These are phyloP conservation scores for Sclerotiophoma versabilis DNA, from an alignment of 2,329 filamentous ascomycete genomes.

Conservation along the genomic window DNA sequence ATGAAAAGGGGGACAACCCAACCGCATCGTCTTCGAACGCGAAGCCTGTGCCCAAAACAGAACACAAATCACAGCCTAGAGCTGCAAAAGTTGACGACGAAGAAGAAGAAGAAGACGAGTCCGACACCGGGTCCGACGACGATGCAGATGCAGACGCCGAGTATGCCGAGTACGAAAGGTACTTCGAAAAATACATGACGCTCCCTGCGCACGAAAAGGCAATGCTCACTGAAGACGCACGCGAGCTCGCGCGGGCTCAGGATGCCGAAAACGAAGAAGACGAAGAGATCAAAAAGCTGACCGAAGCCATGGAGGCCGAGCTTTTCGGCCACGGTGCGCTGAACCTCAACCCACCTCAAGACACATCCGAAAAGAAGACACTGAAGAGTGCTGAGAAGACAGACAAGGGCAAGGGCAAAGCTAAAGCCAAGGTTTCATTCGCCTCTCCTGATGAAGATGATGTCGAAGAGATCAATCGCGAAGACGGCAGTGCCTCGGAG, in stretches of 20 bases:
- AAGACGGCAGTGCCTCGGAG: conserved; percentile 70
- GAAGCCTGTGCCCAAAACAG: conserved; percentile 68
- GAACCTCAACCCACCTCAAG: conserved; percentile 47
- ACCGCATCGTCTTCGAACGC: not conserved
- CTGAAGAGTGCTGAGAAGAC: conserved; percentile 11
- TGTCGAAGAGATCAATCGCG: conserved; percentile 65
- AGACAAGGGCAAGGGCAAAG: conserved; percentile 26
- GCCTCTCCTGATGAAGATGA: conserved; percentile 14
- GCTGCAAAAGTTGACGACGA: conserved; percentile 48
- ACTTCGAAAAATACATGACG: conserved; percentile 87
- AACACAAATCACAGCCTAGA: conserved; percentile 59
- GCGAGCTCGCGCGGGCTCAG: conserved; percentile 49
- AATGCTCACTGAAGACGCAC: conserved; percentile 43
- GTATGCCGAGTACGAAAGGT: conserved; percentile 75
- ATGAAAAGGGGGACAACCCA: conserved; percentile 28
- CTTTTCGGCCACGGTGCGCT: conserved; percentile 73
- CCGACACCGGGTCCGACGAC: conserved; percentile 62
- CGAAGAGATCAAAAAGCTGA: conserved; percentile 69
- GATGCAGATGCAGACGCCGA: conserved; percentile 75
- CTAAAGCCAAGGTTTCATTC: conserved; percentile 27
- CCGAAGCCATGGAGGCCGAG: conserved; percentile 75
- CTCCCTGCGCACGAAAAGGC: conserved; percentile 55
- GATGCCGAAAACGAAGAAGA: conserved; percentile 52
- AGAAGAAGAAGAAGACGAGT: conserved; percentile 52
- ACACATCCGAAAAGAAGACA: not conserved